Evolutionary conservation across 2,329 filamentous ascomycete species (phyloP), one percentile per base, ranked within the genome.

Genomic region (Helotiales sp.): DNA sequence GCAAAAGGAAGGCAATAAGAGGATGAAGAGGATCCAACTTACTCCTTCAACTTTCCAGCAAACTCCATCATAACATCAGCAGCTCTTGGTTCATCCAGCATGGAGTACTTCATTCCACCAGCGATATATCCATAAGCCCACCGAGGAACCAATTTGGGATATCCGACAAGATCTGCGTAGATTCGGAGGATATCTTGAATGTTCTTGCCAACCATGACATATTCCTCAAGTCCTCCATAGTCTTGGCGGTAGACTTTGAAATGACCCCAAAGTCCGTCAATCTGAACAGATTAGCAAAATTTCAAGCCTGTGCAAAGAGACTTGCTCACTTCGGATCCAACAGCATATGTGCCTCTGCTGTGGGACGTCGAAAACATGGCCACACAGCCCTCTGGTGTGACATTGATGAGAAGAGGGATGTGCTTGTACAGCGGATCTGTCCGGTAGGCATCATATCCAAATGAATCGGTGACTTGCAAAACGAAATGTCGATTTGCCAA

Each of bases 381-480:
- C 0, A 92, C 84, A 60, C 87, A 90, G 0, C 89, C 90, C 2
- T 84, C 74, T 0, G 88, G 85, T 0, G 87, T 89, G 0, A 86
- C 87, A 64, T 91, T 91, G 77, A 93, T 89, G 32, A 93, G 81
- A 0, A 93, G 82, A 0, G 91, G 91, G 45, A 92, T 91, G 73
- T 92, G 88, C 78, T 93, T 93, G 80, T 93, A 93, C 62, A 92
- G 81, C 0, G 90, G 90, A 75, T 93, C 90, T 2, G 89, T 90
- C 10, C 85, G 84, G 75, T 91, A 87, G 3, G 87, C 85, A 71
- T 93, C 89, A 74, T 93, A 92, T 2, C 90, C 89, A 71, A 93
- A 93, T 43, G 86, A 89, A 77, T 93, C 90, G 0, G 88, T 92
- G 2, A 88, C 89, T 0, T 89, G 87, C 15, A 93, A 80, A 26